These are phyloP conservation scores for Diaporthe citriasiana DNA, from an alignment of 2,329 filamentous ascomycete species.

Conservation along the genomic window DNA sequence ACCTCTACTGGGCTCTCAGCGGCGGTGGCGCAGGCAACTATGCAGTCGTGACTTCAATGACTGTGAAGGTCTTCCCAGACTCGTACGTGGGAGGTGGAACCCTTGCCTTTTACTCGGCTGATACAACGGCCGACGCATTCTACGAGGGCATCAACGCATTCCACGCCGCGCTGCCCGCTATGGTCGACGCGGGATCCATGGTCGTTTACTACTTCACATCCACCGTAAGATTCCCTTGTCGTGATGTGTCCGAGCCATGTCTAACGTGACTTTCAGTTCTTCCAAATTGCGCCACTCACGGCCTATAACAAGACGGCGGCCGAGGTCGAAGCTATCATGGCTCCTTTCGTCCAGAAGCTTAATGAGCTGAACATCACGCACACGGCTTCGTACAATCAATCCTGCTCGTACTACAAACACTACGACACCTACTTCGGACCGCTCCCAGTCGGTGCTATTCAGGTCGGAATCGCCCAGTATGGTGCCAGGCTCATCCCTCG, in stretches of 20 bases:
- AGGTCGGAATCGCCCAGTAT: slow-evolving; percentile 64
- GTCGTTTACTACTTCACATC: slow-evolving; percentile 45
- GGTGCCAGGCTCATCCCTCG: slow-evolving; percentile 61
- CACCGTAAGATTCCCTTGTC: slow-evolving; percentile 23
- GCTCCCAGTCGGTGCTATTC: slow-evolving; percentile 56
- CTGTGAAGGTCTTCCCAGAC: slow-evolving; percentile 45
- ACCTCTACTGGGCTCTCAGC: slow-evolving; percentile 65
- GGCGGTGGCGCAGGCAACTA: slow-evolving; percentile 58
- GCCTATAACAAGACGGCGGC: slow-evolving; percentile 60
- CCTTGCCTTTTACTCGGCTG: slow-evolving; percentile 42
- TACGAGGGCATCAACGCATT: slow-evolving; percentile 46
- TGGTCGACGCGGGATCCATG: slow-evolving; percentile 46
- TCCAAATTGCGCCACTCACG: slow-evolving; percentile 62
- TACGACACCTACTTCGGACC: slow-evolving; percentile 59
- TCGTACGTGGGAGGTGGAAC: slow-evolving; percentile 43
- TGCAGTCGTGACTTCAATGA: slow-evolving; percentile 51
- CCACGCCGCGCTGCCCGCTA: slow-evolving; percentile 46
- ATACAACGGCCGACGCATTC: slow-evolving; percentile 44
- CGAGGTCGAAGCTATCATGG: slow-evolving; percentile 60
- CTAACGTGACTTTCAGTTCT: slow-evolving; percentile 48
- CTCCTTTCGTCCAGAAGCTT: slow-evolving; percentile 59
- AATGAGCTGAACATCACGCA: slow-evolving; percentile 51
- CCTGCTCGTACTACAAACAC: slow-evolving; percentile 56
- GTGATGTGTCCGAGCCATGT: background rate
- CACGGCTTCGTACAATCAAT: slow-evolving; percentile 54